Evolutionary conservation across 306 rosid genomes (phyloP).

Genomic region (Mimosa bimucronata): DNA sequence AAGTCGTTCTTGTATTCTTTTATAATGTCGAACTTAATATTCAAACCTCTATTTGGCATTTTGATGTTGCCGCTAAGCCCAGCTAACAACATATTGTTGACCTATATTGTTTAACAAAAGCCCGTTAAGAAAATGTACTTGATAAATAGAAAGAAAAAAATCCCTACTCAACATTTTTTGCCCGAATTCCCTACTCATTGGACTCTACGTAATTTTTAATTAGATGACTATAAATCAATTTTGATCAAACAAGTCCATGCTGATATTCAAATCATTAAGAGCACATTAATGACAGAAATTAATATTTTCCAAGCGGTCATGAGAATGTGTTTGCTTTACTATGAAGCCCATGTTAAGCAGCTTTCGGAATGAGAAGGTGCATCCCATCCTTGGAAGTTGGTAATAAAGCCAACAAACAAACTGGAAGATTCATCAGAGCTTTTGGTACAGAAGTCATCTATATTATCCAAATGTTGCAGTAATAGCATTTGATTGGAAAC

Average conservation of each 20-base stretch:
- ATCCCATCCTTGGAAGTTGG: not conserved
- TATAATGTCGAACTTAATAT: not conserved
- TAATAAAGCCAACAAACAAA: not conserved
- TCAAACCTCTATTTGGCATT: no score
- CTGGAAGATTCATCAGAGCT: not conserved
- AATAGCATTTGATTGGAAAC: slow-evolving; percentile 23
- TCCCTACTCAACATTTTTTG: no score
- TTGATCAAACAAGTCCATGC: not conserved
- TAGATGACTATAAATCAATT: not conserved
- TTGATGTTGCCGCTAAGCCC: not conserved
- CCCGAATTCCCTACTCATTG: not conserved
- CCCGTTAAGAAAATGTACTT: not conserved
- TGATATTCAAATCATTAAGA: not conserved
- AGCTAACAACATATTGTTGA: not conserved
- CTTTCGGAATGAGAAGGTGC: not conserved
- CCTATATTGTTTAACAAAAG: not conserved
- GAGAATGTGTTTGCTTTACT: not conserved
- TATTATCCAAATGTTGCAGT: slow-evolving; percentile 34
- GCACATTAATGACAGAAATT: not conserved
- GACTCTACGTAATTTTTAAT: not conserved
- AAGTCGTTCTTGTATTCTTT: not conserved
- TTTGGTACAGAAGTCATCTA: not conserved
- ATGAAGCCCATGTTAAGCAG: slow-evolving; percentile 1
- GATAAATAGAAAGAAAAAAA: no score
- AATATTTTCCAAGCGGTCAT: not conserved